Conservation (phyloP, 208 protist species). For the Paratrypanosoma confusum region DNA sequence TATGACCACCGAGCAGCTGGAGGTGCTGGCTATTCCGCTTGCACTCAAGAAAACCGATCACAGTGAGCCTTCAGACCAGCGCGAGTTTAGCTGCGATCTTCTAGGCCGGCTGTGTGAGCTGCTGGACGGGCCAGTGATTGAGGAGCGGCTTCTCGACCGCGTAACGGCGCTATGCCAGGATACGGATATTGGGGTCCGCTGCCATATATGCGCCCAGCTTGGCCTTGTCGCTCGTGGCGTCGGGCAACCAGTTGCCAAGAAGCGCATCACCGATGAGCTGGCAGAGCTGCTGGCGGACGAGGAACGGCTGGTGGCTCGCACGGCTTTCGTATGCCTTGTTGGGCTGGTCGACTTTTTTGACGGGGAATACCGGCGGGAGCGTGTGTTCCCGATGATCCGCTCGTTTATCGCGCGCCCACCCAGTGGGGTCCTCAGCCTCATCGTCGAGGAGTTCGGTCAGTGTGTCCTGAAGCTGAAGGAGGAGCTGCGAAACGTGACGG, state of each 20-base stretch:
- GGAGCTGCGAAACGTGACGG: slow-evolving; percentile 69
- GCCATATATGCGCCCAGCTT: slow-evolving; percentile 77
- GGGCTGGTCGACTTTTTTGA: slow-evolving; percentile 88
- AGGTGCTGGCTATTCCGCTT: slow-evolving; percentile 54
- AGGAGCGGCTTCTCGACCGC: slow-evolving; percentile 54
- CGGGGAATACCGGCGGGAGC: slow-evolving; percentile 63
- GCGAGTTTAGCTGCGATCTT: slow-evolving; percentile 77
- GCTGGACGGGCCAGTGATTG: slow-evolving; percentile 34
- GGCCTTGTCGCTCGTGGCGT: slow-evolving; percentile 63
- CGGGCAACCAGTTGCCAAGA: slow-evolving; percentile 67
- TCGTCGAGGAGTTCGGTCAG: slow-evolving; percentile 78
- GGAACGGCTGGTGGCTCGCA: slow-evolving; percentile 67
- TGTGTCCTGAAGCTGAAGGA: slow-evolving; percentile 78
- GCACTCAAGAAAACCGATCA: slow-evolving; percentile 76
- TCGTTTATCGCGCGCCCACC: slow-evolving; percentile 73
- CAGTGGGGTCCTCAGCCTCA: slow-evolving; percentile 66
- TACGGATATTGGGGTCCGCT: slow-evolving; percentile 77
- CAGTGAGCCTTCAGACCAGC: slow-evolving; percentile 77
- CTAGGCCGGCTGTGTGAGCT: slow-evolving; percentile 62
- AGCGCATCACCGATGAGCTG: slow-evolving; percentile 59
- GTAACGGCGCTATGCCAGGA: slow-evolving; percentile 84
- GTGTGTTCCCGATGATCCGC: slow-evolving; percentile 83
- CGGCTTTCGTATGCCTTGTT: slow-evolving; percentile 81
- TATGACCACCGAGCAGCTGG: slow-evolving; percentile 40
- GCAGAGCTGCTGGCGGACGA: slow-evolving; percentile 88